Base-by-base conservation (phyloP, 2,329 filamentous ascomycete species). In the Leptographium procerum region DNA sequence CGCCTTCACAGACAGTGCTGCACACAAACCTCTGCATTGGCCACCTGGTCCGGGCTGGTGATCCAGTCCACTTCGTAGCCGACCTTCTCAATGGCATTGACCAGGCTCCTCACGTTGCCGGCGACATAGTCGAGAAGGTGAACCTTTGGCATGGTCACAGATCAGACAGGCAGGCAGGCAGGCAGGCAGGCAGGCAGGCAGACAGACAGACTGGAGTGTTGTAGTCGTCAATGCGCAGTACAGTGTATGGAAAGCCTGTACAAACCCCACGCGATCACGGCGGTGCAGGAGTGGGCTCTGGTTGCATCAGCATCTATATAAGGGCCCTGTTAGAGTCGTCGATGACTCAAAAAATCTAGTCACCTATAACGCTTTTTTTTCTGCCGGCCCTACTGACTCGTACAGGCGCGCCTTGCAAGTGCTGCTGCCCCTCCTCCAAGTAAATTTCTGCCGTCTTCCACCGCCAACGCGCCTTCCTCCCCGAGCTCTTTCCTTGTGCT, bases 31-130 rank as follows among this genome's bases (percentile, higher is more conserved):
- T 96, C 89, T 64, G 92, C 94, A 66, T 86, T 84, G 62, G 84
- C 76, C 57, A 99, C 84, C 72, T 97, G 91, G 65, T 88, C 84
- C 5, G 94, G 94, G 36, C 84, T 84, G 66, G 81, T 87, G 65
- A 99, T 80, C 94, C 92, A 97, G 76, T 94, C 88, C 52, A 99
- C 89, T 51, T 88, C 82, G 71, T 92, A 97, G 61, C 94, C 94
- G 60, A 92, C 82, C 73, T 94, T 95, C 72, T 99, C 92, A 68
- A 99, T 95, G 66, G 92, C 94, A 77, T 99, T 99, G 69, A 91
- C 92, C 67, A 99, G 82, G 63, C 91, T 96, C 64, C 92, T 87
- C 66, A 99, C 86, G 72, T 99, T 99, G 69, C 94, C 94, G 61
- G 94, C 92, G 64, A 96, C 92, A 71, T 96, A 97, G 76, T 97